Base-by-base conservation (phyloP, 495 filamentous ascomycete genomes). In the Penicillium argentinense region DNA sequence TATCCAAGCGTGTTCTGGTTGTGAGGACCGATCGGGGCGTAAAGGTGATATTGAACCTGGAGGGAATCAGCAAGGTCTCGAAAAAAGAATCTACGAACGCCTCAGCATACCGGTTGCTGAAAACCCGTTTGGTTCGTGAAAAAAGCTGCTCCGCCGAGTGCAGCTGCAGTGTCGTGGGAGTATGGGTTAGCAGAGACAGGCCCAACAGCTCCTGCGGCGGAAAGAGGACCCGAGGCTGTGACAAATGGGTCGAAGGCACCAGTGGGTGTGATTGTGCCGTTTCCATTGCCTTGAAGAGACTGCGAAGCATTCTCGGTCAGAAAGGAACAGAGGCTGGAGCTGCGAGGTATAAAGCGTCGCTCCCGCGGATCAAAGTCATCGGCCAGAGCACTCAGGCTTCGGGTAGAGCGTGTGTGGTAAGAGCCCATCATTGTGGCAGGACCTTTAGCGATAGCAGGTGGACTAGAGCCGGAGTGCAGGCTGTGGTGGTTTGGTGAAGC, bases 31-130 rank as follows among this genome's bases (percentile, higher is more conserved):
- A 88, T 75, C 1, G 91, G 89, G 16, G 89, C 87, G 60, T 97
- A 98, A 5, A 96, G 80, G 70, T 97, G 92, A 62, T 96, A 95
- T 74, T 93, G 82, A 42, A 88, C 84, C 76, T 88, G 45, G 17
- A 46, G n/a, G n/a, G n/a, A 28, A 5, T 36, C 8, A 13, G 26
- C 67, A 32, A 54, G 29, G 38, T 22, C 9, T 17, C 47, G 29
- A 30, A 29, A 26, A 29, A 32, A 16, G 32, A 2, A 12, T 5
- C 7, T 9, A 17, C 11, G 23, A 2, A 37, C 17, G 13, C 4
- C 19, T 8, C 23, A 39, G 66, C 76, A 71, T 69, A 88, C 85
- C 19, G 88, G 88, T 58, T 91, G 89, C 51, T 83, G 71, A 40
- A 80, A 71, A 36, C 73, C 70, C 13, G 68, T 67, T 51, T 79